Evolutionary conservation across 768 basidiomycete species (phyloP).

Genomic region (Termitomyces sp.): DNA sequence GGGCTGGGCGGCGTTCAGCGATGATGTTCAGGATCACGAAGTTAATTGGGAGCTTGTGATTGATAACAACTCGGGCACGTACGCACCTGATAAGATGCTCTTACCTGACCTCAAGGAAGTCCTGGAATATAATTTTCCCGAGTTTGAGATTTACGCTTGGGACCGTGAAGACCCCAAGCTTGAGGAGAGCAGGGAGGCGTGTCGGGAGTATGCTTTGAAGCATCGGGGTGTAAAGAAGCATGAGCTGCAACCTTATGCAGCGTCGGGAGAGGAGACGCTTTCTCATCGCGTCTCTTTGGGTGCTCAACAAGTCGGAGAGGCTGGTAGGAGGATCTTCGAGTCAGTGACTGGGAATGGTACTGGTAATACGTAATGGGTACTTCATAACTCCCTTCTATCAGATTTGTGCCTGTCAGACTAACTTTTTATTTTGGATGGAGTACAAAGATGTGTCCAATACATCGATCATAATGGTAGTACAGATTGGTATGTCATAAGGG

Average conservation of each 20-base stretch:
- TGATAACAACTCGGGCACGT: slow-evolving; percentile 86
- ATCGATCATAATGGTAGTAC: neutral
- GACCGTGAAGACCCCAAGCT: slow-evolving; percentile 55
- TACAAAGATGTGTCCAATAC: slow-evolving; percentile 3
- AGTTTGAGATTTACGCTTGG: slow-evolving; percentile 53
- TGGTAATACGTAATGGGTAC: neutral
- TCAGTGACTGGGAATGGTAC: neutral
- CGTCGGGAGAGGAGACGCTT: slow-evolving; percentile 53
- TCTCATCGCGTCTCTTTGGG: slow-evolving; percentile 24
- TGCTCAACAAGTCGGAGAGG: slow-evolving; percentile 11
- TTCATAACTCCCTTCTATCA: neutral
- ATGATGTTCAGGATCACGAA: slow-evolving; percentile 47
- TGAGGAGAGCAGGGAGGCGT: slow-evolving; percentile 59
- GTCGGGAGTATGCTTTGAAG: slow-evolving; percentile 60
- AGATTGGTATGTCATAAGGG: neutral
- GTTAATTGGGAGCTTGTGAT: slow-evolving; percentile 80
- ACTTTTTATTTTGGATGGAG: neutral
- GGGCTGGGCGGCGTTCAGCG: slow-evolving; percentile 64
- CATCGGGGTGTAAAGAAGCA: slow-evolving; percentile 56
- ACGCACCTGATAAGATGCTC: slow-evolving; percentile 65
- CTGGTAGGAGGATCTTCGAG: neutral
- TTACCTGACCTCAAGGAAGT: slow-evolving; percentile 59
- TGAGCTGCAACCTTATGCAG: slow-evolving; percentile 62
- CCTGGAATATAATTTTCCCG: slow-evolving; percentile 75
- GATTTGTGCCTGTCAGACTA: neutral